Evolutionary conservation across 352 stramenopile genomes (phyloP).

Genomic region (Phytopythium helicoides): DNA sequence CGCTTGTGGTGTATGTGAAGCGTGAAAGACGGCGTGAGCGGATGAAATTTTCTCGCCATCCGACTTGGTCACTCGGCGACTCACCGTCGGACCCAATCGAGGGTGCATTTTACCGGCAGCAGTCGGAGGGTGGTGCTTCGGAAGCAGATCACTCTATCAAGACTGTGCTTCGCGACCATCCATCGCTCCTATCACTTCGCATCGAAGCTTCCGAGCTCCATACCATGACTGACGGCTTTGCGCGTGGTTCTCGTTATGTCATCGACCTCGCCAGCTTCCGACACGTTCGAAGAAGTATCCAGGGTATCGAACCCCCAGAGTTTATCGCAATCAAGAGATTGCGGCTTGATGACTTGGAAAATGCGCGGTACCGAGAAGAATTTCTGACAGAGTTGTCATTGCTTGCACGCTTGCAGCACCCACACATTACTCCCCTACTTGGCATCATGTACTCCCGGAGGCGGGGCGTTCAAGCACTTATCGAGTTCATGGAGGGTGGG

Average conservation of each 20-base stretch:
- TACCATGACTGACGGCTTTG: slow-evolving; percentile 28
- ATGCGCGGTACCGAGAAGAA: slow-evolving; percentile 13
- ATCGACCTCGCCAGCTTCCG: slow-evolving; percentile 41
- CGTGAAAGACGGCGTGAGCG: slow-evolving; percentile 5
- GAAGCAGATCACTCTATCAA: not conserved
- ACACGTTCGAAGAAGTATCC: slow-evolving; percentile 27
- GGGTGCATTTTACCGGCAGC: slow-evolving; percentile 1
- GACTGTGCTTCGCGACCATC: slow-evolving; percentile 12
- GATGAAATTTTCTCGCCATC: slow-evolving; percentile 6
- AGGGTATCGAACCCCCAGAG: slow-evolving; percentile 34
- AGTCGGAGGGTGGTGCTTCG: slow-evolving; percentile 2
- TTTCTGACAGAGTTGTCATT: slow-evolving; percentile 47
- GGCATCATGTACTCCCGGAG: slow-evolving; percentile 42
- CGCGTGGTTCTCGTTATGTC: slow-evolving; percentile 13
- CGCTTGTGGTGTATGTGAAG: slow-evolving; percentile 12
- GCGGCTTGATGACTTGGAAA: slow-evolving; percentile 11
- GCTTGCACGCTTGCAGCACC: slow-evolving; percentile 38
- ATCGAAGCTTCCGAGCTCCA: slow-evolving; percentile 40
- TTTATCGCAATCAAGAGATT: slow-evolving; percentile 9
- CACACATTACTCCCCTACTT: slow-evolving; percentile 42
- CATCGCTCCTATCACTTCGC: slow-evolving; percentile 18
- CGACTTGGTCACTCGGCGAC: not conserved
- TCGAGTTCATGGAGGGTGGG: slow-evolving; percentile 65
- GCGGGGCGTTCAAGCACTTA: slow-evolving; percentile 47
- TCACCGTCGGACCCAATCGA: slow-evolving; percentile 3